phyloP scores from a whole-genome alignment of 2,329 filamentous ascomycete genomes.

The Diaporthe citri region DNA sequence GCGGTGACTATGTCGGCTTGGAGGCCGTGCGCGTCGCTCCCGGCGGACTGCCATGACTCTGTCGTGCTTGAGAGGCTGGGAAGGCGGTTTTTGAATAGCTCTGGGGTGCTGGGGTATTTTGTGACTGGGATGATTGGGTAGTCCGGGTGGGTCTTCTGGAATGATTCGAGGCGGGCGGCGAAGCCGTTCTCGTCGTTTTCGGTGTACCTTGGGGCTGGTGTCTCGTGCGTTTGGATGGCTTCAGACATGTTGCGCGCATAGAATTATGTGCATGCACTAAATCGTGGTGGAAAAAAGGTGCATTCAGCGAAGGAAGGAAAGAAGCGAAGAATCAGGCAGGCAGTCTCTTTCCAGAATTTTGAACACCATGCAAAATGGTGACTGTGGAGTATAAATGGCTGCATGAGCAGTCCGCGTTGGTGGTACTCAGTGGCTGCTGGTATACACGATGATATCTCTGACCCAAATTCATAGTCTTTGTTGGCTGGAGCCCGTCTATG shows the following conservation, averaged over 20 bases:
- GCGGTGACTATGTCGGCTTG: background rate
- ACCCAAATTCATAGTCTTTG: background rate
- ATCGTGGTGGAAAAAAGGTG: background rate
- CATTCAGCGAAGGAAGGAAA: no score
- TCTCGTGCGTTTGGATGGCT: background rate
- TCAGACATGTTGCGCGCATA: background rate
- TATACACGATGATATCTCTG: background rate
- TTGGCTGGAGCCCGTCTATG: background rate
- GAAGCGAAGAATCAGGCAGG: background rate
- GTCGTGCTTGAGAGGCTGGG: background rate
- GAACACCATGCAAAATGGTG: background rate
- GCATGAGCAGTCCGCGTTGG: background rate
- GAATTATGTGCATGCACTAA: background rate
- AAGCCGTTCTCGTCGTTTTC: background rate
- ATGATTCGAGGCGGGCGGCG: background rate
- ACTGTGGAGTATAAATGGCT: no score
- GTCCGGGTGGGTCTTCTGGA: background rate
- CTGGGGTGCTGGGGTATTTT: background rate
- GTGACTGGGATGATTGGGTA: background rate
- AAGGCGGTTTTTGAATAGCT: background rate
- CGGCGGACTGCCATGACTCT: no score
- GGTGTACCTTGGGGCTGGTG: background rate
- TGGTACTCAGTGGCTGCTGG: background rate
- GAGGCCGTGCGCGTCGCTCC: background rate
- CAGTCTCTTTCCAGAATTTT: background rate